Evolutionary conservation across 768 basidiomycete genomes (phyloP).

Genomic region (Boletus rubescentipes): DNA sequence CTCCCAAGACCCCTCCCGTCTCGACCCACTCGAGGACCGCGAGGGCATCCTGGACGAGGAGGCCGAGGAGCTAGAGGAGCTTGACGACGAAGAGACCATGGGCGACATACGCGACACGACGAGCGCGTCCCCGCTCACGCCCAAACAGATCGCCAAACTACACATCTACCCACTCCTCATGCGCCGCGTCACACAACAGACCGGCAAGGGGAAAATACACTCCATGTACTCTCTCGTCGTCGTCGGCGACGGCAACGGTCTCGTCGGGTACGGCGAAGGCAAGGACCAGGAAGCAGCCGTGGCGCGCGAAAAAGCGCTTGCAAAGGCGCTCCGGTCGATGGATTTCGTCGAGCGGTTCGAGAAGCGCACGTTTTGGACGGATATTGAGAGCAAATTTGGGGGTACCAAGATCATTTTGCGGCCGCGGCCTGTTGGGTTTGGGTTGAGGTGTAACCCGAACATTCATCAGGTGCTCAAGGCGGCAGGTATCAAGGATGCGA

Average conservation of each 20-base stretch:
- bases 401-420: conserved; percentile 78
- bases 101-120: conserved; percentile 15
- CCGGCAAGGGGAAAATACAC: conserved; percentile 87
- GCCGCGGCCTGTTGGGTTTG: conserved; percentile 87
- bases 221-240: conserved; percentile 63
- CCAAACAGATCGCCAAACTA: conserved; percentile 31
- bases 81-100: conserved; percentile 22
- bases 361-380: conserved; percentile 91
- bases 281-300: conserved; percentile 59
- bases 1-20: background rate
- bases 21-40: conserved; percentile 2
- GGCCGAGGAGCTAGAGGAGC: conserved; percentile 16
- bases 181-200: conserved; percentile 81
- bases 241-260: conserved; percentile 79
- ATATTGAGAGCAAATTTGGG: conserved; percentile 82
- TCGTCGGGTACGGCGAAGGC: conserved; percentile 81
- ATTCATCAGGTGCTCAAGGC: conserved; percentile 89
- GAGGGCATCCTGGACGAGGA: conserved; percentile 12
- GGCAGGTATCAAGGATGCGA: conserved; percentile 92
- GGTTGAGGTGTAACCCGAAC: conserved; percentile 84
- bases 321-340: conserved; percentile 80
- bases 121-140: conserved; percentile 16
- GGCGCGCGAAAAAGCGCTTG: conserved; percentile 58
- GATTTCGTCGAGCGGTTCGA: conserved; percentile 96
- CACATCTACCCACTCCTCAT: conserved; percentile 42